phyloP scores from a whole-genome alignment of 768 basidiomycete genomes.

The Lactarius pseudohatsudake region DNA sequence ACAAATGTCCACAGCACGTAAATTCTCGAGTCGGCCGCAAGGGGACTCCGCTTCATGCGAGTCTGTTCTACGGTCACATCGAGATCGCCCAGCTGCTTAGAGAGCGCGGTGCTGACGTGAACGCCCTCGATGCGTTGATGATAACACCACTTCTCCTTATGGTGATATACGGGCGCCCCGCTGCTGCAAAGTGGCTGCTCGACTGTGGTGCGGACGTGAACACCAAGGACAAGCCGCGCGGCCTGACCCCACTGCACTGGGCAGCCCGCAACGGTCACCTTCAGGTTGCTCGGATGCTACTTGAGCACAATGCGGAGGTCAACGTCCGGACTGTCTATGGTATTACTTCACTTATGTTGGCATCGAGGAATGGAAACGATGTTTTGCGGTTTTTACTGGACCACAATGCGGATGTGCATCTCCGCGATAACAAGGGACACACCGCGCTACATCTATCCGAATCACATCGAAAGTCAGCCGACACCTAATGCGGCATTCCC shows the following conservation, averaged over 20 bases:
- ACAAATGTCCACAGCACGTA: neutral
- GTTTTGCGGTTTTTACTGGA: neutral
- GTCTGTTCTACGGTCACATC: neutral
- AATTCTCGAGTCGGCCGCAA: neutral
- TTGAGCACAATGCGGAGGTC: neutral
- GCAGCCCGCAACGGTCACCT: neutral
- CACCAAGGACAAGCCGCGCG: neutral
- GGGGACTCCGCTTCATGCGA: neutral
- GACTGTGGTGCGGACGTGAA: neutral
- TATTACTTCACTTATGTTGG: neutral
- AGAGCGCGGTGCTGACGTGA: neutral
- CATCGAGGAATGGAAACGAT: neutral
- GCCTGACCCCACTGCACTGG: neutral
- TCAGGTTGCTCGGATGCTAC: neutral
- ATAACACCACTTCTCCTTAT: neutral
- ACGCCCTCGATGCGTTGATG: neutral
- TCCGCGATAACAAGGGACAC: too few relatives aligned
- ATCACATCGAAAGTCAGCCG: too few relatives aligned
- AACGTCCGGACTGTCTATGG: neutral
- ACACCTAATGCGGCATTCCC: too few relatives aligned
- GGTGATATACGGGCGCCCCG: fast-evolving
- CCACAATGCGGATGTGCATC: neutral
- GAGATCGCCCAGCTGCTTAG: neutral
- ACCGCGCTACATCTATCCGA: too few relatives aligned
- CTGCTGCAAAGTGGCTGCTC: neutral